Evolutionary conservation across 192 early-diverging fungal species (phyloP), one percentile per base, ranked within the genome.

Genomic region (Thoreauomyces humboldtii): DNA sequence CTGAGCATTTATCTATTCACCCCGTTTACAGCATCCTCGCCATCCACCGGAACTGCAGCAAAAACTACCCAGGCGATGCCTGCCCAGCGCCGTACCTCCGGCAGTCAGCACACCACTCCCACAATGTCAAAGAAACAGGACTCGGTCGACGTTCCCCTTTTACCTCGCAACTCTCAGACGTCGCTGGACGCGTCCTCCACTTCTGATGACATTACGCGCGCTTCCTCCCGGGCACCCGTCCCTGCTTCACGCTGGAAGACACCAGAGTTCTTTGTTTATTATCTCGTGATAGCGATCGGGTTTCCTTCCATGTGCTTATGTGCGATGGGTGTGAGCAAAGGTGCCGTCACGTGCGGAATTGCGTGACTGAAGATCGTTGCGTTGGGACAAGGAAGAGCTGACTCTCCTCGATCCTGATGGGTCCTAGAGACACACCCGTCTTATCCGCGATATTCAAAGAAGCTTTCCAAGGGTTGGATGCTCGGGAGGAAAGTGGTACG

Each of bases 401-500:
- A 2, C 44, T 14, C 34, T 34, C 11, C 6, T 34, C 4, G 12
- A 4, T 24, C 21, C 5, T 38, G 2, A 41, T 21, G 55, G n/a
- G 17, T 33, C 55, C 7, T 21, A 63, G 55, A 47, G 33, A 54
- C 38, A 22, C 57, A 56, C 37, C 73, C 73, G 51, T 73, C 80
- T 44, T 86, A 82, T 57, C 7, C 22, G 14, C 28, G 58, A 15
- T 89, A 81, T 64, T 48, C 33, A 22, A 52, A 48, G 57, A 41
- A 59, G 15, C 70, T 93, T 46, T 63, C 70, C n/a, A 58, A 71
- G 2, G 90, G 91, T 2, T 91, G 92, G 90, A 67, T 92, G 59
- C 69, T 87, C 67, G 81, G 83, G 0, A 78, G 84, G n/a, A 73
- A 80, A 70, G 61, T 92, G 15, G 82, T 78, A 77, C 45, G 19